Evolutionary conservation across 768 basidiomycete species (phyloP).

Genomic region (Coprinopsis sp.): DNA sequence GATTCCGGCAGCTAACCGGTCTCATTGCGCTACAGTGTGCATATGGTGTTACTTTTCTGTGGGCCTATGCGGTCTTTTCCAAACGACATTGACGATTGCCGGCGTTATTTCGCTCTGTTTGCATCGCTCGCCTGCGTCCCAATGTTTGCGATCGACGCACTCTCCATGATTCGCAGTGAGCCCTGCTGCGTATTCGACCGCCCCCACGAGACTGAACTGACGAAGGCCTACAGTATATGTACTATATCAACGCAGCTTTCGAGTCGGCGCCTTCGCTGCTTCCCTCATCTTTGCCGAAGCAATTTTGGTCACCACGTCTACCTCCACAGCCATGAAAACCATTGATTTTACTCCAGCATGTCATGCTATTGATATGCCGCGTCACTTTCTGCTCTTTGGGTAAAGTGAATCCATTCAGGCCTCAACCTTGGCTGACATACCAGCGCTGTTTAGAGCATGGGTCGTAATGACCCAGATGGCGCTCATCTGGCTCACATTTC

Average conservation of each 20-base stretch:
- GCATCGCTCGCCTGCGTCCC: neutral
- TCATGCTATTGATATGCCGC: constrained; percentile 5
- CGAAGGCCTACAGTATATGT: no score
- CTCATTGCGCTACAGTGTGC: neutral
- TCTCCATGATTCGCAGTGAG: constrained; percentile 10
- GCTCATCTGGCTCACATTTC: constrained; percentile 4
- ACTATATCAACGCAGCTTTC: constrained; percentile 7
- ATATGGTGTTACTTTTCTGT: neutral
- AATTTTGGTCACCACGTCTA: constrained; percentile 9
- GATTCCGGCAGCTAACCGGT: neutral
- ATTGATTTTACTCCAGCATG: constrained; percentile 6
- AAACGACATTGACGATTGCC: neutral
- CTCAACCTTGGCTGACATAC: neutral
- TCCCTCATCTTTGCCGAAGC: constrained; percentile 7
- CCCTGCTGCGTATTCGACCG: neutral
- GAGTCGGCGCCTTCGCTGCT: constrained; percentile 6
- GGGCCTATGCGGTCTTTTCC: constrained; percentile 2
- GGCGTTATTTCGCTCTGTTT: constrained; percentile 1
- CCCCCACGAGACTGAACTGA: no score
- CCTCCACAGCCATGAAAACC: constrained; percentile 1
- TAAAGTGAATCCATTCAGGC: neutral
- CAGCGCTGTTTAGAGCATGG: neutral
- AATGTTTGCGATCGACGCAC: constrained; percentile 8
- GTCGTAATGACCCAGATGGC: constrained; percentile 4
- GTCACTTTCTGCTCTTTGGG: constrained; percentile 5